Base-by-base conservation (phyloP, 2,329 filamentous ascomycete genomes). In the Colletotrichum euphorbiae region DNA sequence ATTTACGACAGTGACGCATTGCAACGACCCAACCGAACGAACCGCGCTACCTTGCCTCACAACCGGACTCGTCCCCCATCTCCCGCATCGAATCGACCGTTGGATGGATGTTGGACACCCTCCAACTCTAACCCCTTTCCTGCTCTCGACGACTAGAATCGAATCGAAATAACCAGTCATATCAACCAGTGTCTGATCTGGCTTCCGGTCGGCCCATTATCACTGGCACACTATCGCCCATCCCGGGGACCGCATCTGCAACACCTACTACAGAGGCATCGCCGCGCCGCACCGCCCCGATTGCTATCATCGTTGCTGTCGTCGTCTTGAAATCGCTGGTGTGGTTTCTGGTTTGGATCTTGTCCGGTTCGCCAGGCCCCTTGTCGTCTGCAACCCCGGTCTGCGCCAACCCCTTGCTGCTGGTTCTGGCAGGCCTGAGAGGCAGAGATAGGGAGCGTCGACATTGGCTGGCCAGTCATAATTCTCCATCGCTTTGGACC, bases 311-410 rank as follows among this genome's bases (percentile, higher is more conserved):
- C 24, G 28, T 38, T 15, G 36, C 11, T 38, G 9, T 38, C 11
- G 36, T 38, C 36, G 36, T 38, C 36, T 38, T 43, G 43, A 15
- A 63, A n/a, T 67, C 58, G 52, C 36, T 55, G 31, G 31, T 17
- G 19, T 46, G 19, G n/a, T 51, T 21, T 51, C n/a, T 31, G 24
- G 36, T 43, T 33, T 57, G 33, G 21, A 21, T 45, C 13, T 63
- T 51, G 17, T 45, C 42, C 17, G 19, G 58, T 48, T 62, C 50
- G 46, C 21, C 24, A 62, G 40, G 17, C 56, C 50, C 50, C 58
- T 54, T 19, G 64, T 51, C 51, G 50, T 21, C 38, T 63, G 45
- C 36, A 51, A 67, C 52, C 51, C 43, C 45, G 36, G 31, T 60
- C 58, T 33, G 57, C 57, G 45, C 42, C 58, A 52, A 36, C 28